Base-by-base conservation (phyloP, 2,329 filamentous ascomycete genomes). In the Venturia effusa region DNA sequence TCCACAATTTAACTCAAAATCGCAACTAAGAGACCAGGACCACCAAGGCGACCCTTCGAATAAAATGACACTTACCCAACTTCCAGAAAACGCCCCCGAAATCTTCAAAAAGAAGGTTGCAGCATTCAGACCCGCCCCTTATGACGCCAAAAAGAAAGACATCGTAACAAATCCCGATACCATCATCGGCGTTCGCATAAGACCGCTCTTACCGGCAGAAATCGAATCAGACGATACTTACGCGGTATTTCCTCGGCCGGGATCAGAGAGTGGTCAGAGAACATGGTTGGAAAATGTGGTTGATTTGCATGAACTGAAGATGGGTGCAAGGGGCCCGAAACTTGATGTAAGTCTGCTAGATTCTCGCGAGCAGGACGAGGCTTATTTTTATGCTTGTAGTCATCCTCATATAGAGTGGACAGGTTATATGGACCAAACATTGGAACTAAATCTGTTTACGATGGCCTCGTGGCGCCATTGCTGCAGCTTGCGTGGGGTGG, bases 401-500 rank as follows among this genome's bases (percentile, higher is more conserved):
- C 60, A 3, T 61, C 60, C 30, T 7, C 39, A 8, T 61, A 45
- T 39, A 27, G 27, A 39, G 4, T 61, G 30, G 60, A 61, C n/a
- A 43, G 24, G 17, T 27, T 30, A 3, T 61, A 48, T 22, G 60
- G 27, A 45, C 40, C 39, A 61, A 57, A 30, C 30, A 32, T 59
- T 5, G 22, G 72, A 0, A 79, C 79, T 0, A 70, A 77, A 7
- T 66, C 71, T 4, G 74, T 81, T 48, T 81, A 80, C 68, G 65
- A 74, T 1, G 71, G 75, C 8, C 68, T 78, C 1, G 73, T 80
- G 5, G 67, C 72, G 39, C 73, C 75, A 13, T 72, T 81, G 13
- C 73, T 81, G 15, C 74, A 78, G 0, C 80, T 75, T 72, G 77
- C 76, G 0, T 79, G 77, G 77, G 67, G 72, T 27, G 80, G 80